Conservation (phyloP, 345 rosid genomes). For the Pseudoturritis turrita region DNA sequence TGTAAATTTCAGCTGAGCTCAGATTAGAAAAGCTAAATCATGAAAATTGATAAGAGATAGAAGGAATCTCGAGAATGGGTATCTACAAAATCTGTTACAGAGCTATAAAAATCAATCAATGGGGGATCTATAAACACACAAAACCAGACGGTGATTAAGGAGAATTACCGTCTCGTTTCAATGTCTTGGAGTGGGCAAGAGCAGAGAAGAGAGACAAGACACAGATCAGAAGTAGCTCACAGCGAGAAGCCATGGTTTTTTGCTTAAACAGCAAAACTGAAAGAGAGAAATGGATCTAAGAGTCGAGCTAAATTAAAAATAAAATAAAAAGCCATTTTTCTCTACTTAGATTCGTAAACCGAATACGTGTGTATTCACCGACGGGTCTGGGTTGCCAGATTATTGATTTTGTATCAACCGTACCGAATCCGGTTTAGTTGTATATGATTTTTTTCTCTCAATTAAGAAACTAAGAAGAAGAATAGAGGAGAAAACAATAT, state of each 20-base stretch:
- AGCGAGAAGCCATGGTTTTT: slow-evolving; percentile 24
- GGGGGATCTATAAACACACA: neutral
- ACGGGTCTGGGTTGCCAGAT: slow-evolving; percentile 11
- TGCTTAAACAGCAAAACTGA: slow-evolving; percentile 7
- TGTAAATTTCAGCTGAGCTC: slow-evolving; percentile 8
- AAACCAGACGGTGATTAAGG: neutral
- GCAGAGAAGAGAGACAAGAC: slow-evolving; percentile 4
- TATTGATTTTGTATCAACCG: neutral
- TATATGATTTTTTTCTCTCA: too few relatives aligned
- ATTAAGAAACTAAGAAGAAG: too few relatives aligned
- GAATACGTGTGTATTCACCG: slow-evolving; percentile 24
- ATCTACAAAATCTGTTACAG: neutral
- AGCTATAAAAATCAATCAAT: neutral
- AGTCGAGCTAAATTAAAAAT: slow-evolving; percentile 1
- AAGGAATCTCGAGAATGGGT: slow-evolving; percentile 1
- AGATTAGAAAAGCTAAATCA: neutral
- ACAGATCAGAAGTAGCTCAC: slow-evolving; percentile 30
- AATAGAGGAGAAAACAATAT: too few relatives aligned
- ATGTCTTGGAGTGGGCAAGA: slow-evolving; percentile 26
- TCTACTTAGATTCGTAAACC: slow-evolving; percentile 1
- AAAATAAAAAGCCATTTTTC: neutral
- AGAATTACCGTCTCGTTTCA: slow-evolving; percentile 35
- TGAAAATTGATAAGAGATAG: neutral
- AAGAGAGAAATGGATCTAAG: slow-evolving; percentile 11
- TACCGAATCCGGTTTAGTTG: neutral